These are phyloP conservation scores for Aspergillus aculeatus DNA, from an alignment of 2,329 filamentous ascomycete genomes.

Conservation along the genomic window DNA sequence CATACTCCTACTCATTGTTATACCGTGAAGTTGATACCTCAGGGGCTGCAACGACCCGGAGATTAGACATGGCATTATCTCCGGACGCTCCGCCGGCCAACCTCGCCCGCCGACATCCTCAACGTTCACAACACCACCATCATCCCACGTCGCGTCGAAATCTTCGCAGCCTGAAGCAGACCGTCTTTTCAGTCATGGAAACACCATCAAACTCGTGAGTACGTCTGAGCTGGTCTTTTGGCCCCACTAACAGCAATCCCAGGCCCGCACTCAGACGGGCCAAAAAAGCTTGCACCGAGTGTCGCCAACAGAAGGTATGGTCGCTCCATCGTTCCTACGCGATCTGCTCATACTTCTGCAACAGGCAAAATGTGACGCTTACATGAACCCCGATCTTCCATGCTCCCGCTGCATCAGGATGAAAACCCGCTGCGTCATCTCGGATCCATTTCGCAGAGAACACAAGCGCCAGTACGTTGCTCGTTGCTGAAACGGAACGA, in stretches of 20 bases:
- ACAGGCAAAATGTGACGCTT: slow-evolving; percentile 43
- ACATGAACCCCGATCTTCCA: slow-evolving; percentile 33
- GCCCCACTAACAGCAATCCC: slow-evolving; percentile 12
- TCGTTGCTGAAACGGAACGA: too few relatives aligned
- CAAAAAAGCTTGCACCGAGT: slow-evolving; percentile 46
- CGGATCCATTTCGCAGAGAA: slow-evolving; percentile 44
- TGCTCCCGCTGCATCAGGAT: slow-evolving; percentile 42
- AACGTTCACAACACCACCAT: not conserved
- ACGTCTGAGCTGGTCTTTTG: not conserved
- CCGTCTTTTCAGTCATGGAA: not conserved
- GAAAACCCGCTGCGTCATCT: slow-evolving; percentile 38
- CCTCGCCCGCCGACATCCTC: not conserved
- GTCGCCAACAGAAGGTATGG: slow-evolving; percentile 44
- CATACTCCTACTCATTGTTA: too few relatives aligned
- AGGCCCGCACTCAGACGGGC: slow-evolving; percentile 25
- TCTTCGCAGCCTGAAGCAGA: not conserved
- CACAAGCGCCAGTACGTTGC: slow-evolving; percentile 42
- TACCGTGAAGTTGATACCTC: too few relatives aligned
- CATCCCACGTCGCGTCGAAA: not conserved
- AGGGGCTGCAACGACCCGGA: not conserved
- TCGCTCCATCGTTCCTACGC: not conserved
- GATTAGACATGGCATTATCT: slow-evolving; percentile 7
- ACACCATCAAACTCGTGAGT: not conserved
- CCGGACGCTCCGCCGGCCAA: not conserved
- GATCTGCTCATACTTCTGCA: not conserved